Evolutionary conservation across 495 filamentous ascomycete genomes (phyloP).

Genomic region (Penicillium pancosmium): DNA sequence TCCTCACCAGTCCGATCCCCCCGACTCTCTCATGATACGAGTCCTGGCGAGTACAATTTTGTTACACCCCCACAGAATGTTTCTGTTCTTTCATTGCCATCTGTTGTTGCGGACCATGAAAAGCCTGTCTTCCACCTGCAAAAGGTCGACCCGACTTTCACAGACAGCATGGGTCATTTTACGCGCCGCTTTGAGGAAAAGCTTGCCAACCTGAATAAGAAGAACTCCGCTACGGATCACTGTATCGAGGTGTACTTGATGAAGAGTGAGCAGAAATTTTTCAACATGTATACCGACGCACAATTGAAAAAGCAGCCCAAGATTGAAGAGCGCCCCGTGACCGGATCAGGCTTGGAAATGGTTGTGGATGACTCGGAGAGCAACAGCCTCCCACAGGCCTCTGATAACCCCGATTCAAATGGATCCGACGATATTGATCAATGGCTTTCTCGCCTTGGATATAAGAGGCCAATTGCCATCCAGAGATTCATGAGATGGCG

Average conservation of each 20-base stretch:
- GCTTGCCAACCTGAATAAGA: constrained; percentile 48
- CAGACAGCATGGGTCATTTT: constrained; percentile 62
- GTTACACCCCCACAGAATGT: constrained; percentile 15
- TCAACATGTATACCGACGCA: constrained; percentile 56
- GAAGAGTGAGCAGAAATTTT: constrained; percentile 68
- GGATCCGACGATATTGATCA: constrained; percentile 47
- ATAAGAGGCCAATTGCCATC: constrained; percentile 27
- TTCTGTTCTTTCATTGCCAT: constrained; percentile 23
- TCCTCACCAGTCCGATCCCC: constrained; percentile 16
- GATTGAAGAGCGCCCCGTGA: constrained; percentile 10
- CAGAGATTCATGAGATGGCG: constrained; percentile 34
- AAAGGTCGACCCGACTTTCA: constrained; percentile 68
- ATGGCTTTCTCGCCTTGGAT: constrained; percentile 45
- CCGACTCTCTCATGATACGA: not conserved
- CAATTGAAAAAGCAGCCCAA: constrained; percentile 40
- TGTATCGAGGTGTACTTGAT: constrained; percentile 66
- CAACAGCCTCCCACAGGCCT: not conserved
- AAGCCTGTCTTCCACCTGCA: constrained; percentile 53
- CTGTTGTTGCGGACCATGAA: constrained; percentile 20
- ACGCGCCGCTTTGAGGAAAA: constrained; percentile 59
- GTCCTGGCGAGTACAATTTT: not conserved
- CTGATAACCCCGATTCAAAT: constrained; percentile 6
- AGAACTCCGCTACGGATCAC: constrained; percentile 55
- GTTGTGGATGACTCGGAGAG: constrained; percentile 1
- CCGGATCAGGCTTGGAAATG: constrained; percentile 6